Base-by-base conservation (phyloP, 148 eudicot species). In the Chenopodium album region DNA sequence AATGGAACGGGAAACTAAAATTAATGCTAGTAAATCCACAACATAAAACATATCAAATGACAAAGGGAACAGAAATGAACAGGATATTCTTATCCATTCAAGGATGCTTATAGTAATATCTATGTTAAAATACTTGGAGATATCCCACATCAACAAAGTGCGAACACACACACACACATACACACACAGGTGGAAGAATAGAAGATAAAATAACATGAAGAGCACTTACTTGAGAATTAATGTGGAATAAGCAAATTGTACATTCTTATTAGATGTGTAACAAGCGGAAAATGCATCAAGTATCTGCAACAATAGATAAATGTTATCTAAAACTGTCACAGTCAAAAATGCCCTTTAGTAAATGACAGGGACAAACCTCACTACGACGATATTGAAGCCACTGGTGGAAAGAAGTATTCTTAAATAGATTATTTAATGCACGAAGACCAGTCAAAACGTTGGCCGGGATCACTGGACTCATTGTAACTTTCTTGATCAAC, bases 151-250 rank as follows among this genome's bases (percentile, higher is more conserved):
- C 56, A 47, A 48, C 76, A 37, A 37, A 37, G 7, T 37, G 41
- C 37, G n/a, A 7, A 47, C 59, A 4, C 7, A 23, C 60, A 3
- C 22, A 74, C 34, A 68, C 52, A 70, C 75, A 48, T 32, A 62
- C n/a, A 17, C 31, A 70, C 20, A 23, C 20, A 14, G 28, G 48
- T 48, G 56, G 50, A 74, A 29, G 31, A 65, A 44, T 8, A 44
- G 37, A 26, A 23, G 12, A 16, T 11, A 44, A 37, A 80, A 28
- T 2, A 80, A 80, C 72, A 78, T 67, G 31, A 31, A 26, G 22
- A 72, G 16, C 23, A 87, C 98, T 92, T 88, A 97, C 99, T 97
- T 97, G 86, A 97, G 98, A 85, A 94, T 77, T 86, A 97, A 79
- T 77, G 97, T 94, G 46, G 99, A 91, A 83, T 94, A 94, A 71